Base-by-base conservation (phyloP, 306 rosid species). In the Comarum palustre region DNA sequence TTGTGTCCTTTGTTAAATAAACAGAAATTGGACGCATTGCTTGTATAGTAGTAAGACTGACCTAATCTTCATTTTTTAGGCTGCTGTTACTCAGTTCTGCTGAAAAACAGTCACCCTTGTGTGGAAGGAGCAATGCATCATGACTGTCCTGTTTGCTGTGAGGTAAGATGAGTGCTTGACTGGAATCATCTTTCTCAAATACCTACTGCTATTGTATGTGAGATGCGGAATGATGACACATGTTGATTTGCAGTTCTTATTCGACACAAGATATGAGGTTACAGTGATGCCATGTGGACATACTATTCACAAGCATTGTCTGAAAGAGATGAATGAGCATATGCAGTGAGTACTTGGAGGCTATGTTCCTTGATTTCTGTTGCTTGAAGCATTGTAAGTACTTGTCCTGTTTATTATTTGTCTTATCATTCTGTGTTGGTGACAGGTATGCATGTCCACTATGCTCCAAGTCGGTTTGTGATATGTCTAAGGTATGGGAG, bases 41-140 rank as follows among this genome's bases (percentile, higher is more conserved):
- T 57, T 29, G 22, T 24, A 25, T 10, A 0, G 64, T 59, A 5
- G 19, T 16, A 9, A 54, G 17, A 4, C 27, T 71, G 75, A 63
- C 69, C 64, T 61, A 15, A 8, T 41, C 64, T 22, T 41, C 45
- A 32, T 34, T 66, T n/a, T 41, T 6, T 48, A 90, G 98, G 97
- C 73, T 93, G 98, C 86, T 93, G 97, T 82, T 76, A 86, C 83
- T 82, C 98, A 14, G 59, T 55, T 59, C 27, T 83, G 81, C 46
- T 90, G 72, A 89, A 89, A 76, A 79, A 86, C 71, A 72, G 92
- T 50, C 98, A 93, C 82, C 90, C 90, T 25, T 93, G 98, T 59
- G 88, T 93, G 65, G 98, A 93, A 83, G 88, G 96, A 73, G 98
- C 98, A 65, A 90, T 89, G 96, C 97, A 93, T 82, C 97, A 93